Evolutionary conservation across 768 basidiomycete species (phyloP).

Genomic region (Termitomyces sp.): DNA sequence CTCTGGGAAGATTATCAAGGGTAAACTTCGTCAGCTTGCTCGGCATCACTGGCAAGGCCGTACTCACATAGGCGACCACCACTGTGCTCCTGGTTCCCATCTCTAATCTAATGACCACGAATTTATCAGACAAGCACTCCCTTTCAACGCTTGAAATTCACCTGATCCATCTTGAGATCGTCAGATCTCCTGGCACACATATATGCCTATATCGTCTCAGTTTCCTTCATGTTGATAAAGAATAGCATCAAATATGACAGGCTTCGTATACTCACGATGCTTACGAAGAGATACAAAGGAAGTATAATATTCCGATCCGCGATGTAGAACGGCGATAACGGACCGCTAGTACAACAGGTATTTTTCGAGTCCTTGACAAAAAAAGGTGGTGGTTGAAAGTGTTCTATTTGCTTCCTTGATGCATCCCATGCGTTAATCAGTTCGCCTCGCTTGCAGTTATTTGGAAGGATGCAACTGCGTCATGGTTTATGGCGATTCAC

Average conservation of each 20-base stretch:
- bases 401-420: no score
- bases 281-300: background rate
- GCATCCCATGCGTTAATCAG: background rate
- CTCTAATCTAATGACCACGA: background rate
- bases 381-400: no score
- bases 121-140: no score
- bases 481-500: no score
- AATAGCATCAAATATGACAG: background rate
- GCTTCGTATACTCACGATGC: background rate
- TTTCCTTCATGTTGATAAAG: background rate
- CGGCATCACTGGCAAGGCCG: slow-evolving; percentile 39
- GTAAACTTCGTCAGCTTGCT: slow-evolving; percentile 44
- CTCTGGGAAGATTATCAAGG: slow-evolving; percentile 57
- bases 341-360: background rate
- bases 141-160: background rate
- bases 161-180: background rate
- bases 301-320: background rate
- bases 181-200: background rate
- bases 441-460: background rate
- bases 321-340: background rate
- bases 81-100: background rate
- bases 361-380: background rate
- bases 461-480: background rate
- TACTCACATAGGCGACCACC: background rate
- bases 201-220: background rate